A percentile compares a stretch with the other conserved stretches of the same genome.
Conservation (phyloP, 2,329 filamentous ascomycete species). For the Trichoderma semiorbis region DNA sequence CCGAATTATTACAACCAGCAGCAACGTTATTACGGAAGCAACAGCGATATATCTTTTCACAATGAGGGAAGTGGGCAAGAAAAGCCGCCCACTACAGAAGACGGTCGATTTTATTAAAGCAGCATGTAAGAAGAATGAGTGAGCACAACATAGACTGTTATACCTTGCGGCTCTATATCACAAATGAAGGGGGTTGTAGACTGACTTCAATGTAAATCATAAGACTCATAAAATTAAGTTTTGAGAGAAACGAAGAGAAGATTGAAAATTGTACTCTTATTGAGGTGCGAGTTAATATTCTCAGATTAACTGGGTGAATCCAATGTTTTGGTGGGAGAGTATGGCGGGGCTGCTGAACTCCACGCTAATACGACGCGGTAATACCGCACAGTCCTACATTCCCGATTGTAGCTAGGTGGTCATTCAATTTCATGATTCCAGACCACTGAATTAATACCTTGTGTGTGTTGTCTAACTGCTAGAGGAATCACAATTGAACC, state of each 20-base stretch:
- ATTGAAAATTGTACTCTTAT: not conserved
- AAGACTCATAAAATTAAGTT: not conserved
- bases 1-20: not conserved
- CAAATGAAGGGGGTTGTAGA: not conserved
- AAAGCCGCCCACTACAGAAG: not conserved
- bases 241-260: not conserved
- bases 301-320: not conserved
- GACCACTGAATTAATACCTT: not conserved
- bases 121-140: not conserved
- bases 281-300: not conserved
- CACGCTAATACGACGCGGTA: not conserved
- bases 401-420: not conserved
- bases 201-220: not conserved
- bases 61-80: not conserved
- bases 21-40: not conserved
- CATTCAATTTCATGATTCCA: not conserved
- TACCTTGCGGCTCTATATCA: not conserved
- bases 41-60: not conserved
- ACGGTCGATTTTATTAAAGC: not conserved
- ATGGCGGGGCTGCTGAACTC: not conserved
- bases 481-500: not conserved
- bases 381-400: not conserved
- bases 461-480: not conserved
- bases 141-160: not conserved
- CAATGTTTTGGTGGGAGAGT: not conserved